A percentile compares a stretch with the other conserved stretches of the same genome.
phyloP scores from a whole-genome alignment of 306 rosid genomes.

The Leucaena leucocephala region DNA sequence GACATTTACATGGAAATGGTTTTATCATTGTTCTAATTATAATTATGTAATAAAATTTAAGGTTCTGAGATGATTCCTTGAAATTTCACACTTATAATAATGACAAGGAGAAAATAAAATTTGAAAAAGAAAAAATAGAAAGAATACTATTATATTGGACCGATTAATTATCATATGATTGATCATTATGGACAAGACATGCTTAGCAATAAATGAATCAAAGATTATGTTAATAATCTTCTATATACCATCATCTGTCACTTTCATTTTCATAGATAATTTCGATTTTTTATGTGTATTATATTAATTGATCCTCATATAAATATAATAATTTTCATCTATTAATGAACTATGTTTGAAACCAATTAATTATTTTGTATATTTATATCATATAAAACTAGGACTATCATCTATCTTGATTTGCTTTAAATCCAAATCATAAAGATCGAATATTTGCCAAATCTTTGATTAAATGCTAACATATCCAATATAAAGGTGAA shows the following conservation, averaged over 20 bases:
- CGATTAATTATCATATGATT: neutral
- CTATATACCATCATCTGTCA: neutral
- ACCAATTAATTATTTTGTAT: too few relatives aligned
- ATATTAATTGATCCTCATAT: neutral
- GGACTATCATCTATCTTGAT: neutral
- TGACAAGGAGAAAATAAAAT: neutral
- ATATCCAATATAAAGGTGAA: neutral
- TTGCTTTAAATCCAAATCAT: neutral
- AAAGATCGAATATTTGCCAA: neutral
- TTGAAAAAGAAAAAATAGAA: neutral
- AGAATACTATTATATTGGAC: neutral
- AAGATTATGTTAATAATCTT: neutral
- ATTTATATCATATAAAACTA: neutral
- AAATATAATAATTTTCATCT: too few relatives aligned
- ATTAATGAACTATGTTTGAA: too few relatives aligned
- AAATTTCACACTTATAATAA: neutral
- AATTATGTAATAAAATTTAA: neutral
- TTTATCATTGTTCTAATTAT: neutral
- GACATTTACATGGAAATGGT: too few relatives aligned
- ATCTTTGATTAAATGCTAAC: neutral
- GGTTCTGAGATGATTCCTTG: neutral
- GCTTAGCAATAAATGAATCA: constrained; percentile 27
- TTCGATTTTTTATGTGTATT: constrained; percentile 10
- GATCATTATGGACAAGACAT: constrained; percentile 34
- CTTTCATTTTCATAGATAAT: constrained; percentile 25